A percentile compares a stretch with the other conserved stretches of the same genome.
Evolutionary conservation across 306 rosid genomes (phyloP).

Genomic region (Castanea sativa): DNA sequence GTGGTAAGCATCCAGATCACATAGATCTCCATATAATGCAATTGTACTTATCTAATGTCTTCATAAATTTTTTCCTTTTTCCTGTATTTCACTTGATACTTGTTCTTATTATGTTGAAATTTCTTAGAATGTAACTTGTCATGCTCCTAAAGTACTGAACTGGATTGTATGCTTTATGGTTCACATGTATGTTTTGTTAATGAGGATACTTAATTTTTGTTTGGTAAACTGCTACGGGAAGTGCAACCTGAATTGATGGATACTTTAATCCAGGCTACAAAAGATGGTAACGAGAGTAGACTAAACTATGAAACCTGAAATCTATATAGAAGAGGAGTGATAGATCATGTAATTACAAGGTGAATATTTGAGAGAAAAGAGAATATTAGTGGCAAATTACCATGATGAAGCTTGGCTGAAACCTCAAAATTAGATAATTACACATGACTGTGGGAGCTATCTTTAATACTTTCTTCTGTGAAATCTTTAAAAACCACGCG

Average conservation of each 20-base stretch:
- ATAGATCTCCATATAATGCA: background rate
- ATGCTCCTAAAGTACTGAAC: background rate
- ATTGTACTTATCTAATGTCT: background rate
- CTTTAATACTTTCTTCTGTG: constrained; percentile 16
- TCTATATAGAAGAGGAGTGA: constrained; percentile 33
- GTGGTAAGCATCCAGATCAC: background rate
- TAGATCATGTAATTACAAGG: constrained; percentile 28
- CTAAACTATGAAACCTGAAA: constrained; percentile 11
- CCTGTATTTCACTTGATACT: constrained; percentile 1
- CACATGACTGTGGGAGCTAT: constrained; percentile 21
- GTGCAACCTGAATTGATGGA: constrained; percentile 84
- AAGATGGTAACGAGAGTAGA: constrained; percentile 49
- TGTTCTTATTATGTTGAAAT: background rate
- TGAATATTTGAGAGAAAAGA: background rate
- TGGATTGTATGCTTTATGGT: background rate
- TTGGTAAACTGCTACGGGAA: constrained; percentile 70
- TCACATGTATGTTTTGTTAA: constrained; percentile 26
- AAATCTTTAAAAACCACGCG: constrained; percentile 49
- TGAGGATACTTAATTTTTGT: constrained; percentile 15
- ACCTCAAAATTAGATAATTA: constrained; percentile 32
- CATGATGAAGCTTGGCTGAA: constrained; percentile 25
- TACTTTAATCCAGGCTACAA: constrained; percentile 64
- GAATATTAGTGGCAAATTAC: constrained; percentile 13
- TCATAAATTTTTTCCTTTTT: background rate
- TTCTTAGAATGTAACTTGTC: background rate